Percentiles rank a stretch among this genome's conserved stretches.
phyloP scores from a whole-genome alignment of 2,329 filamentous ascomycete genomes.

The Stachybotrys chartarum region DNA sequence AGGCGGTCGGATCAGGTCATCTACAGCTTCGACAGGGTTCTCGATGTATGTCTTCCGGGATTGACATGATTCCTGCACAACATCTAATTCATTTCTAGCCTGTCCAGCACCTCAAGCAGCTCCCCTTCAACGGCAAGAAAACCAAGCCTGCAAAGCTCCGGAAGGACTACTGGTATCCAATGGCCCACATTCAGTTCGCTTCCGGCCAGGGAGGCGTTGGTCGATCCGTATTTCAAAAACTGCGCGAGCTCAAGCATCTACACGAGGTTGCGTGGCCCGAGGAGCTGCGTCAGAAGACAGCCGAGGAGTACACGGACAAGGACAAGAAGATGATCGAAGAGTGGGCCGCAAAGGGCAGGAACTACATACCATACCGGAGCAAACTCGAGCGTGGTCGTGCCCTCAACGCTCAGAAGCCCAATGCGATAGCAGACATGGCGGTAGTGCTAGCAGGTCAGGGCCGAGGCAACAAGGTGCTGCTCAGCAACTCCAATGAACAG shows the following conservation, averaged over 20 bases:
- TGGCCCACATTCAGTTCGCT: conserved; percentile 54
- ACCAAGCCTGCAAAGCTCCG: conserved; percentile 54
- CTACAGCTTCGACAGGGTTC: conserved; percentile 39
- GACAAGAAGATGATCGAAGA: conserved; percentile 25
- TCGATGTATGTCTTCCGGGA: conserved; percentile 31
- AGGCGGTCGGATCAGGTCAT: conserved; percentile 42
- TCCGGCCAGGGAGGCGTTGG: conserved; percentile 44
- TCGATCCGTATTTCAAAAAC: conserved; percentile 52
- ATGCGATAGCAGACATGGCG: conserved; percentile 57
- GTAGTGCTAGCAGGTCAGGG: conserved; percentile 46
- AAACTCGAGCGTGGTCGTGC: conserved; percentile 39
- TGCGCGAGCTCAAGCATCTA: conserved; percentile 56
- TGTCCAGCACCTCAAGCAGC: conserved; percentile 43
- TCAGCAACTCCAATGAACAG: conserved; percentile 11
- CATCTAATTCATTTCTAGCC: conserved; percentile 16
- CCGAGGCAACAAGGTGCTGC: conserved; percentile 40
- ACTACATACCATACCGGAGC: conserved; percentile 25
- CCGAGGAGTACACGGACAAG: conserved; percentile 23
- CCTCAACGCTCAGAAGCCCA: conserved; percentile 54
- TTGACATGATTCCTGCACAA: background rate
- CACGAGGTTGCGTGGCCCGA: conserved; percentile 57
- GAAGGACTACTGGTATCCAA: conserved; percentile 59
- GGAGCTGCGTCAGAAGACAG: conserved; percentile 33
- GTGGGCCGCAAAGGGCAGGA: conserved; percentile 19
- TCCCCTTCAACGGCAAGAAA: conserved; percentile 64